phyloP scores from a whole-genome alignment of 768 basidiomycete species.

The Coprinellus micaceus region DNA sequence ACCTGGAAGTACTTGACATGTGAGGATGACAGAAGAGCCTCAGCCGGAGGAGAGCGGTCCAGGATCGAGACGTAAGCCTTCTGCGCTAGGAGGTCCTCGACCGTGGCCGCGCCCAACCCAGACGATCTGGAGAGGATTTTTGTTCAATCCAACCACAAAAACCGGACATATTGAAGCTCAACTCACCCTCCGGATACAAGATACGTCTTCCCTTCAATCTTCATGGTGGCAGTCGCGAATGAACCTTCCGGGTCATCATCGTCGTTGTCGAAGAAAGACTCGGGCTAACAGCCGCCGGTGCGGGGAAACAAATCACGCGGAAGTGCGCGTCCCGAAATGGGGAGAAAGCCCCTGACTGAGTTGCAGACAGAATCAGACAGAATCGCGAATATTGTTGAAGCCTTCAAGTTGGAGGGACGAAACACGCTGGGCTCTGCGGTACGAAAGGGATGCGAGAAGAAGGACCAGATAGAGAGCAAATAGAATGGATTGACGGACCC shows the following conservation, averaged over 20 bases:
- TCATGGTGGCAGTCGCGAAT: constrained; percentile 32
- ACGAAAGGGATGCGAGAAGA: too few relatives aligned
- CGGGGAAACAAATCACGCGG: constrained; percentile 1
- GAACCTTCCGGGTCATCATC: background rate
- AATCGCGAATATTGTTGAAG: too few relatives aligned
- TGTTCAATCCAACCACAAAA: too few relatives aligned
- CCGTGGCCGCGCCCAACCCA: constrained; percentile 55
- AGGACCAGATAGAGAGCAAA: too few relatives aligned
- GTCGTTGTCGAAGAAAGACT: background rate
- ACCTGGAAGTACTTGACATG: constrained; percentile 37
- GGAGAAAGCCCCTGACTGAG: too few relatives aligned
- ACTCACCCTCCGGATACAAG: constrained; percentile 56
- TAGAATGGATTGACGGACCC: too few relatives aligned
- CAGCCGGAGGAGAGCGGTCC: constrained; percentile 42
- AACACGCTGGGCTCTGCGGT: too few relatives aligned
- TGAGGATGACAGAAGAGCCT: constrained; percentile 17
- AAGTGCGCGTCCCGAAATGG: background rate
- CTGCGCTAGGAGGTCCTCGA: constrained; percentile 38
- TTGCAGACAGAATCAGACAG: too few relatives aligned
- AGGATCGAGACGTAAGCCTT: constrained; percentile 49
- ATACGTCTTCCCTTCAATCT: constrained; percentile 49
- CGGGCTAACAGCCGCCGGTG: background rate
- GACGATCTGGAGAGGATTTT: constrained; percentile 38
- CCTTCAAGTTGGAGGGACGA: too few relatives aligned
- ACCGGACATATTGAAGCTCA: too few relatives aligned